phyloP scores from a whole-genome alignment of 2,329 filamentous ascomycete species.

The Hymenoscyphus fraxineus region DNA sequence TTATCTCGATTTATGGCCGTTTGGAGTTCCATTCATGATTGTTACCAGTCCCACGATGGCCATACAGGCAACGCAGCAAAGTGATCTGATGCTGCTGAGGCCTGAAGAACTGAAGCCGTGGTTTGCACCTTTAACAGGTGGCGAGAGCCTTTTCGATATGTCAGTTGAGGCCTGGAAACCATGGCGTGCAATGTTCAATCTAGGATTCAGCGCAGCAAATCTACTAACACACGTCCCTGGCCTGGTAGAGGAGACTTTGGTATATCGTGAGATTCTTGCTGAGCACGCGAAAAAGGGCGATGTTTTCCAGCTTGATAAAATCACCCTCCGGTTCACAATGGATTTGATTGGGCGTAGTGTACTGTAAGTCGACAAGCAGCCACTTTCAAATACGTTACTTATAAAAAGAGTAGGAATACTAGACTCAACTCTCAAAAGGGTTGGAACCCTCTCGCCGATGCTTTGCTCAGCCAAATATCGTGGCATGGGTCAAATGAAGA shows the following conservation, averaged over 20 bases:
- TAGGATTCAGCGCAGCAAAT: slow-evolving; percentile 25
- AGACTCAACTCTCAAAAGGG: not conserved
- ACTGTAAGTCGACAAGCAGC: slow-evolving; percentile 7
- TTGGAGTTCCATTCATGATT: slow-evolving; percentile 19
- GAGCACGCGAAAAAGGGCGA: slow-evolving; percentile 21
- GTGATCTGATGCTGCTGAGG: slow-evolving; percentile 14
- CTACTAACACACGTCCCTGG: not conserved
- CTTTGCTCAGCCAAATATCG: slow-evolving; percentile 13
- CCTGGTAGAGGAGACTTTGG: slow-evolving; percentile 24
- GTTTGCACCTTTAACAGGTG: slow-evolving; percentile 20
- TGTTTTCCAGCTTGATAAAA: slow-evolving; percentile 22
- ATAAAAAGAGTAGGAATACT: not conserved
- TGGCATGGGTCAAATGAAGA: slow-evolving; percentile 21
- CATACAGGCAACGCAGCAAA: slow-evolving; percentile 20
- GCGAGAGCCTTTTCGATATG: slow-evolving; percentile 20
- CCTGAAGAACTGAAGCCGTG: slow-evolving; percentile 17
- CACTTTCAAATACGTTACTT: not conserved
- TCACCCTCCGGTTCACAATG: slow-evolving; percentile 23
- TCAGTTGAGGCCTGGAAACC: slow-evolving; percentile 28
- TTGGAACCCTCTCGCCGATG: slow-evolving; percentile 19
- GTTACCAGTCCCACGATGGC: slow-evolving; percentile 20
- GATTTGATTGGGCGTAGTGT: slow-evolving; percentile 25
- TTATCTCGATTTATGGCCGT: slow-evolving; percentile 29
- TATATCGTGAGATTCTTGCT: slow-evolving; percentile 18
- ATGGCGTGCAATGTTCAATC: slow-evolving; percentile 25